These are phyloP conservation scores for Sugiyamaella paludigena DNA, from an alignment of 1,139 yeast genomes.

Conservation along the genomic window DNA sequence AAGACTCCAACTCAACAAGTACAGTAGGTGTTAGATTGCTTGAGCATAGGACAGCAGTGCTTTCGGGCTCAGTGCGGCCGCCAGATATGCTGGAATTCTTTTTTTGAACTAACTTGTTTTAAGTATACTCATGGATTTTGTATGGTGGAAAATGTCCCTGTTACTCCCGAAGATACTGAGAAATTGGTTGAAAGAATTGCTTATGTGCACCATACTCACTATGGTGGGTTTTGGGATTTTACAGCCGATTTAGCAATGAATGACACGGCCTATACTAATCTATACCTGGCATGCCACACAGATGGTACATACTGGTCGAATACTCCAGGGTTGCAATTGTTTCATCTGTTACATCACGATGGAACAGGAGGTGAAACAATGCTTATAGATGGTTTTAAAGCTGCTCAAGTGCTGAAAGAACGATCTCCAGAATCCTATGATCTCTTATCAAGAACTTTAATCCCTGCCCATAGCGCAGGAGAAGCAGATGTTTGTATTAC, in stretches of 20 bases:
- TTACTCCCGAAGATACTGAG: conserved; percentile 60
- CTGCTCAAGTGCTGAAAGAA: conserved; percentile 52
- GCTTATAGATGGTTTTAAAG: conserved; percentile 65
- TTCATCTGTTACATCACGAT: conserved; percentile 63
- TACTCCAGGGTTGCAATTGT: conserved; percentile 71
- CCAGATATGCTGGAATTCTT: not conserved
- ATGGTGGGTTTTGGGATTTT: conserved; percentile 82
- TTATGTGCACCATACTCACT: conserved; percentile 69
- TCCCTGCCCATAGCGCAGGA: conserved; percentile 80
- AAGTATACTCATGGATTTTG: conserved; percentile 61
- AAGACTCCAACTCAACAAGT: no score
- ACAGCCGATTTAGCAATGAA: conserved; percentile 68
- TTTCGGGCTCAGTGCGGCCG: no score
- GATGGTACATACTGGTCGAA: conserved; percentile 82
- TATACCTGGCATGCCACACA: conserved; percentile 66
- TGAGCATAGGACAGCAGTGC: no score
- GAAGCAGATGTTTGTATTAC: conserved; percentile 66
- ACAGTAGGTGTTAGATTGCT: no score
- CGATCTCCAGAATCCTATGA: conserved; percentile 56
- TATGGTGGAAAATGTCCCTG: conserved; percentile 62
- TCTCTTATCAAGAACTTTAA: conserved; percentile 49
- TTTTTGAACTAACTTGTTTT: not conserved
- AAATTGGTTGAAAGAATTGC: conserved; percentile 57
- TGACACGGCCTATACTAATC: conserved; percentile 73
- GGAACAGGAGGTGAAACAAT: conserved; percentile 77